A percentile compares a stretch with the other conserved stretches of the same genome.
phyloP scores from a whole-genome alignment of 768 basidiomycete genomes.

The Tephrocybe sp. region DNA sequence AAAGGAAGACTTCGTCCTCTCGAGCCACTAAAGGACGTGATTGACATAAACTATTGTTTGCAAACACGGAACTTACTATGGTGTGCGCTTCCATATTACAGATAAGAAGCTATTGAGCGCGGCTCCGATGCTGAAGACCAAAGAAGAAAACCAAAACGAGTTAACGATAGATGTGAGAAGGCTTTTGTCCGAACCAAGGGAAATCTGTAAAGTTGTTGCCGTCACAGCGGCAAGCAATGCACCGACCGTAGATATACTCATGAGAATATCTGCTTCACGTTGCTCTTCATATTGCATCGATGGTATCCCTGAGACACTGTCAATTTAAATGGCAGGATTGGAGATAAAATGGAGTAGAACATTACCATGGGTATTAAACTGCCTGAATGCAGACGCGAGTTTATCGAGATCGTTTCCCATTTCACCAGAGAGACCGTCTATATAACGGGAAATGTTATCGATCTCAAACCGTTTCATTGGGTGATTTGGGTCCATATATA shows the following conservation, averaged over 20 bases:
- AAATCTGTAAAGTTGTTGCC: conserved; percentile 18
- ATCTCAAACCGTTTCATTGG: not conserved
- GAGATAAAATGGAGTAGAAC: not conserved
- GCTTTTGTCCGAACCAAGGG: not conserved
- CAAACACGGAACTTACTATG: conserved; percentile 11
- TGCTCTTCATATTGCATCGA: conserved; percentile 13
- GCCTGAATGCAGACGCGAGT: not conserved
- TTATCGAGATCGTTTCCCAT: conserved; percentile 6
- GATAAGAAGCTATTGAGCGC: conserved; percentile 20
- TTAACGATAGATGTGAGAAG: conserved; percentile 7
- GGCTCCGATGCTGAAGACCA: conserved; percentile 20
- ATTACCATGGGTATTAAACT: conserved; percentile 6
- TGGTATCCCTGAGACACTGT: conserved; percentile 5
- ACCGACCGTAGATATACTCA: conserved; percentile 16
- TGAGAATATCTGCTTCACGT: conserved; percentile 8
- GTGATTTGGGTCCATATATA: not conserved
- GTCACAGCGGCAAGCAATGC: conserved; percentile 25
- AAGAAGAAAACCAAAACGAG: conserved; percentile 19
- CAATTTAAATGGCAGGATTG: not conserved
- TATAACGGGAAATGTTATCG: not conserved
- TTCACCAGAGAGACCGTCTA: conserved; percentile 5
- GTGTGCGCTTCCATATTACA: conserved; percentile 19
- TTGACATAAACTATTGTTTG: not conserved
- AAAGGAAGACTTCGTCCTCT: conserved; percentile 7
- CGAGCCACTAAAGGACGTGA: conserved; percentile 1